Evolutionary conservation across 2,329 filamentous ascomycete genomes (phyloP), one percentile per base, ranked within the genome.

Genomic region (Exserohilum rostratum): DNA sequence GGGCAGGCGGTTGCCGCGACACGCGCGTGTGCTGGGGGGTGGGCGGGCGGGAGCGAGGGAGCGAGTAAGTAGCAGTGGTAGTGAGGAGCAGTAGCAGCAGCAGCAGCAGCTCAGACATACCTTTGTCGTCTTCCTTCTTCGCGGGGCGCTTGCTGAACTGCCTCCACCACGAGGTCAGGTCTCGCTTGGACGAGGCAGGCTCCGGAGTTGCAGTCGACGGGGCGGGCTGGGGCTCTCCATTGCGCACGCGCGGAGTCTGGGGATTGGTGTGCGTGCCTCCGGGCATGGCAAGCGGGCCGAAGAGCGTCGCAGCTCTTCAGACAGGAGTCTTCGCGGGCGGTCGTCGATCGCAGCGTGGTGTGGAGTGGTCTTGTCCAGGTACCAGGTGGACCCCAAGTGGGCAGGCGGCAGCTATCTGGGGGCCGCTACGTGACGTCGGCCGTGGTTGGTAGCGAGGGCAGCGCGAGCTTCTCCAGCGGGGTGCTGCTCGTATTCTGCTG

Each of bases 111-210:
- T n/a, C n/a, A n/a, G n/a, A n/a, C n/a, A n/a, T 81, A 85, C 85
- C 84, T 83, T 86, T 85, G 55, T 84, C 82, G 59, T 87, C 85
- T 58, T 85, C 82, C 67, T 83, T 85, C 70, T 86, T 85, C 48
- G 82, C 79, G 60, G 82, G 76, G 55, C 77, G 85, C 79, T 95
- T 76, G 65, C 71, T 95, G 79, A 99, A 98, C 68, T 88, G 87
- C 78, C 92, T 96, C 95, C 95, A 98, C 95, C 95, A 99, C 56
- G 90, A 96, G 66, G 92, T 90, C 66, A 98, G 82, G 74, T 96
- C 92, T 74, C 91, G 87, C 79, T 90, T 96, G 63, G 87, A 91
- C 27, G 91, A 91, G 50, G 90, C 90, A 37, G 90, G 91, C 67
- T 83, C 80, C 53, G 81, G 77, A 53, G 73, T 83, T 72, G 73